Evolutionary conservation across 257 asterid species (phyloP), one percentile per base, ranked within the genome.

Genomic region (Eustoma russellianum): DNA sequence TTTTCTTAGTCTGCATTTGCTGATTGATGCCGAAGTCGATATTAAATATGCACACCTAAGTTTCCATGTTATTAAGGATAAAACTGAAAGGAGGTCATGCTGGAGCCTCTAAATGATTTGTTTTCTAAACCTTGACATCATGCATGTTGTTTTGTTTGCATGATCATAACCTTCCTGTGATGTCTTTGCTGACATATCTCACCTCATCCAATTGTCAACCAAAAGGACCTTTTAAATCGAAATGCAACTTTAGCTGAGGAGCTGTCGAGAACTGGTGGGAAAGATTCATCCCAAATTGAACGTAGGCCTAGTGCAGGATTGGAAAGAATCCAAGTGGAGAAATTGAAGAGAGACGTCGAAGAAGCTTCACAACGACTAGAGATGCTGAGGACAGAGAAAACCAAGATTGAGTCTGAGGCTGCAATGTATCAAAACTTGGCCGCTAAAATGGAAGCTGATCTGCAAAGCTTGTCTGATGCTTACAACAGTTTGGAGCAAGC

Each of bases 401-500:
- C 82, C 55, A 75, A 63, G 71, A 68, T 74, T 5, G 92, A 79
- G 53, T 68, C 76, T 0, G 95, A 85, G 58, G 79, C 88, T 53
- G 60, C 79, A 43, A 64, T 53, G 1, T 79, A 81, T 66, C 79
- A 58, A 56, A 73, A 59, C 46, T 48, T 68, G 50, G 89, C 93
- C 5, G 48, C 71, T 13, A 88, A 82, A 67, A 71, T 74, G 44
- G 97, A 88, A 74, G 78, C 93, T 10, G 97, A 89, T 50, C 89
- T 89, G 17, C 71, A 80, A 65, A 85, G 97, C 67, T 67, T 89
- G 62, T 89, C 97, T 3, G 89, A 81, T 62, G 97, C 97, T 9
- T 89, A 89, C 79, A 83, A 85, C 60, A 81, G 97, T 65, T 77
- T 89, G 34, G 97, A 86, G 63, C 81, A 81, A 77, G 79, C 80